Percentiles rank a stretch among this genome's conserved stretches.
Evolutionary conservation across 1,284 basidiomycete species (phyloP).

Genomic region (Ustilago lituana): DNA sequence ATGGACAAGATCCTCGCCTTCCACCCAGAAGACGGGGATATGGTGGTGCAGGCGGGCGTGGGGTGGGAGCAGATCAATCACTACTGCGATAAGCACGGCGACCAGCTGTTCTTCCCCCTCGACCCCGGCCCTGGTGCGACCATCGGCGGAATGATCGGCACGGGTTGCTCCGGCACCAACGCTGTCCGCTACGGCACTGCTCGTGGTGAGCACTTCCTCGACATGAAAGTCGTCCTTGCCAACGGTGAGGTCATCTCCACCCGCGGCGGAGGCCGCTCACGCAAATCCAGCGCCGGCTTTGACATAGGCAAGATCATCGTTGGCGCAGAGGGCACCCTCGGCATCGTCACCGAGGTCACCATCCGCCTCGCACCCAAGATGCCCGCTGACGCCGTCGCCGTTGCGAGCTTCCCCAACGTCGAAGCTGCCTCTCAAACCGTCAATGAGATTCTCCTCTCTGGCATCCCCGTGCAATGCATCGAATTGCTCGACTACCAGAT

Average conservation of each 20-base stretch:
- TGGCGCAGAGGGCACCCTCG: conserved; percentile 91
- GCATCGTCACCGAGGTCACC: conserved; percentile 90
- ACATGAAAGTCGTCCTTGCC: conserved; percentile 75
- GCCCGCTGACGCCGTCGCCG: conserved; percentile 73
- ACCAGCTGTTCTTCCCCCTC: conserved; percentile 88
- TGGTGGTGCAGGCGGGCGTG: conserved; percentile 73
- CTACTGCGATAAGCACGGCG: conserved; percentile 75
- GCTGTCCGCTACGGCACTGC: conserved; percentile 88
- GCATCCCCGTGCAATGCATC: conserved; percentile 72
- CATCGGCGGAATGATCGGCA: conserved; percentile 90
- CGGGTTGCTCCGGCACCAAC: conserved; percentile 73
- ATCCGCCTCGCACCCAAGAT: conserved; percentile 80
- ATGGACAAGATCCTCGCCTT: conserved; percentile 79
- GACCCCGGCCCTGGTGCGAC: conserved; percentile 74
- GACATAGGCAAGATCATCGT: conserved; percentile 92
- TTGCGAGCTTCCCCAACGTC: conserved; percentile 70
- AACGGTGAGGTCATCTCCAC: conserved; percentile 94
- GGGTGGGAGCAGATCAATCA: conserved; percentile 88
- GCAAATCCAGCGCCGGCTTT: conserved; percentile 89
- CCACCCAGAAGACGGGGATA: conserved; percentile 54
- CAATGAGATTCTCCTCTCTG: conserved; percentile 72
- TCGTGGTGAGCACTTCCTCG: conserved; percentile 70
- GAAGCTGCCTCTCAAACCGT: conserved; percentile 77
- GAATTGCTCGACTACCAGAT: conserved; percentile 59
- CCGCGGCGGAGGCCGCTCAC: conserved; percentile 73